A percentile compares a stretch with the other conserved stretches of the same genome.
Evolutionary conservation across 1,284 basidiomycete species (phyloP).

Genomic region (Rhodotorula sp.): DNA sequence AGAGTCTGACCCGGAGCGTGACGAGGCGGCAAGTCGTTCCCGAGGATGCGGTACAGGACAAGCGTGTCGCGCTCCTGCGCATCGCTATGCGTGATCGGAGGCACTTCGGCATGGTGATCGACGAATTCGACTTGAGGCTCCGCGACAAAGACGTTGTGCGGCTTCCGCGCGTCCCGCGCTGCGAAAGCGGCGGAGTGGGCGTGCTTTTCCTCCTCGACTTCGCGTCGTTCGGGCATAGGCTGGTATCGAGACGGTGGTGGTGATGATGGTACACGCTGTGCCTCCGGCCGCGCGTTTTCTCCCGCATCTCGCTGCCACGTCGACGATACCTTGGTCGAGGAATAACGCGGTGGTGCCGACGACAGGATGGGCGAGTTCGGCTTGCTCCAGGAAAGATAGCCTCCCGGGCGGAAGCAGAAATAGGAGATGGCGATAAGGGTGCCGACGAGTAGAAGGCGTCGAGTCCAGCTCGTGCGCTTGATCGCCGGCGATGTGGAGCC

Average conservation of each 20-base stretch:
- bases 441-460: background rate
- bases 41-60: constrained; percentile 47
- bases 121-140: constrained; percentile 30
- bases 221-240: background rate
- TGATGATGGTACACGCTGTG: background rate
- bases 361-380: constrained; percentile 9
- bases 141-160: constrained; percentile 21
- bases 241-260: background rate
- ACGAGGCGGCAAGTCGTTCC: constrained; percentile 48
- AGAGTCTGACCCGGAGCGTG: constrained; percentile 47
- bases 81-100: constrained; percentile 34
- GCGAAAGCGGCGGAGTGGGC: background rate
- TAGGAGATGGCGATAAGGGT: background rate
- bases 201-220: background rate
- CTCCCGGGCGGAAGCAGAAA: background rate
- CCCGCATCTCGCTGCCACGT: background rate
- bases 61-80: constrained; percentile 45
- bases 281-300: background rate
- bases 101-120: constrained; percentile 34
- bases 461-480: background rate
- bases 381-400: background rate
- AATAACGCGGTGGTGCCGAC: background rate
- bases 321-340: background rate
- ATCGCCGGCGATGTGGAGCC: background rate
- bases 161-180: constrained; percentile 6